Evolutionary conservation across 441 rosid genomes (phyloP).

Genomic region (Eugenia klotzschiana): DNA sequence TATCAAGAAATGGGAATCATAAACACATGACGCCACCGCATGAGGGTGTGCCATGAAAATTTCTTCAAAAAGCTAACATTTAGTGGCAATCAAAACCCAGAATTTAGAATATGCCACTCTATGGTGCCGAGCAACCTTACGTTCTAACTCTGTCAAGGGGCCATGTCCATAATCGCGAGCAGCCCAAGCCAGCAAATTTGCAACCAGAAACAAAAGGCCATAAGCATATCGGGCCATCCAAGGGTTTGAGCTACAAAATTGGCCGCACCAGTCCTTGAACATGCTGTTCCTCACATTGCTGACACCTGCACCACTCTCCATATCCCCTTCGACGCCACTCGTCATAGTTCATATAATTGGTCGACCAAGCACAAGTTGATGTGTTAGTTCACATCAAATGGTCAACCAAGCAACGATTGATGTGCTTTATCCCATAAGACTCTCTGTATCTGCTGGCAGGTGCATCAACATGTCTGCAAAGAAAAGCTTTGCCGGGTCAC

Average conservation of each 20-base stretch:
- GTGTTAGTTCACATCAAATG: not conserved
- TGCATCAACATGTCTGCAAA: not conserved
- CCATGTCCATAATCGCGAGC: constrained; percentile 71
- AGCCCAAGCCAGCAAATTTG: constrained; percentile 86
- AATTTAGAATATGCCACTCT: not conserved
- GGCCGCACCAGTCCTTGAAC: constrained; percentile 51
- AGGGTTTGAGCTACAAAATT: constrained; percentile 69
- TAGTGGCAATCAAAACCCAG: not conserved
- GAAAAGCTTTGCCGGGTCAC: not conserved
- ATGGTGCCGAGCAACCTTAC: constrained; percentile 28
- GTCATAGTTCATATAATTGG: not conserved
- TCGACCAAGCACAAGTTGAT: not conserved
- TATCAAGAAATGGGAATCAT: not conserved
- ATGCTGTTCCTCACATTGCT: constrained; percentile 19
- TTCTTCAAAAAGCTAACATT: not conserved
- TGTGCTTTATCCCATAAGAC: not conserved
- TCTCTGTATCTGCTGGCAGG: not conserved
- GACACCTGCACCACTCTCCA: constrained; percentile 38
- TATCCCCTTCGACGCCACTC: not conserved
- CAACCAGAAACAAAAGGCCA: constrained; percentile 59
- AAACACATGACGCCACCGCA: not conserved
- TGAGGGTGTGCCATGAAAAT: not conserved
- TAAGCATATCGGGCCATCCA: constrained; percentile 95
- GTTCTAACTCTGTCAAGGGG: constrained; percentile 46
- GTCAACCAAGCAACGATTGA: not conserved